Percentiles rank a stretch among this genome's conserved stretches.
Conservation (phyloP, 2,329 filamentous ascomycete species). For the Trichoderma atroviride region DNA sequence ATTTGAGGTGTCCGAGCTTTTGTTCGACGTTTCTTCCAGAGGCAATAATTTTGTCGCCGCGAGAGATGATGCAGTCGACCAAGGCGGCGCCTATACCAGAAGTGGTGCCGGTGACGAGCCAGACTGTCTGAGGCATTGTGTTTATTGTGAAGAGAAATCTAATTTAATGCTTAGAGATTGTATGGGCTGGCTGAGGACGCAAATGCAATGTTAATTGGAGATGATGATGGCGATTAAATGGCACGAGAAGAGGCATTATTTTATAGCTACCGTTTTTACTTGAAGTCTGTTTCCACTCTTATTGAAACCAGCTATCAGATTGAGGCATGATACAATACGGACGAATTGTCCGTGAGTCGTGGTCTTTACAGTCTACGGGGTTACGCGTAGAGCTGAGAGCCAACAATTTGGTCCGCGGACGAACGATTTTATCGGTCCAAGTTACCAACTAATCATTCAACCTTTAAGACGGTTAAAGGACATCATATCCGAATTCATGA, state of each 20-base stretch:
- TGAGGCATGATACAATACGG: background rate
- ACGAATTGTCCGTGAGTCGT: slow-evolving; percentile 17
- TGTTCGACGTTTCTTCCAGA: slow-evolving; percentile 35
- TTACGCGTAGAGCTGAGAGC: background rate
- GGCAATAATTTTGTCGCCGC: slow-evolving; percentile 39
- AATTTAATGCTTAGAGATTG: background rate
- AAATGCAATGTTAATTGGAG: background rate
- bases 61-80: slow-evolving; percentile 33
- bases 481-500: no score
- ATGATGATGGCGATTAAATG: background rate
- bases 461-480: background rate
- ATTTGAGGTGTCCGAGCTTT: slow-evolving; percentile 33
- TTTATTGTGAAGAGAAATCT: background rate
- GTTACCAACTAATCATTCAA: no score
- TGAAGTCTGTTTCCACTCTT: background rate
- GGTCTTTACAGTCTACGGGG: background rate
- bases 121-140: slow-evolving; percentile 37
- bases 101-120: slow-evolving; percentile 41
- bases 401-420: slow-evolving; percentile 12
- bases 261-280: background rate
- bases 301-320: background rate
- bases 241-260: background rate
- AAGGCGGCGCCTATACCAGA: slow-evolving; percentile 38
- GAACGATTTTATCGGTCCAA: background rate
- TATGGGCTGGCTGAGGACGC: no score